phyloP scores from a whole-genome alignment of 345 rosid genomes.

The Pistacia integerrima region DNA sequence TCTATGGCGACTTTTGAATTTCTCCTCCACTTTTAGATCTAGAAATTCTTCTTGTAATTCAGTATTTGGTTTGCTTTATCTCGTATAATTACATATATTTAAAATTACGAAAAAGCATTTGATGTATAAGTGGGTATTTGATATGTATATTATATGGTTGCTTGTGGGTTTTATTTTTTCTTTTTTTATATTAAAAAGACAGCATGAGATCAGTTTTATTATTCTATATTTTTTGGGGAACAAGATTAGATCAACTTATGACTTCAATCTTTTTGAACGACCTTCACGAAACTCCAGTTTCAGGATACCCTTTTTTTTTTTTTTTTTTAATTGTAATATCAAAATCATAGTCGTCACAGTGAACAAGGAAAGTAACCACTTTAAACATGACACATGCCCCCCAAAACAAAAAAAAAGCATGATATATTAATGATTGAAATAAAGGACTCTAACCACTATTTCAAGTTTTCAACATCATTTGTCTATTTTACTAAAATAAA shows the following conservation, averaged over 20 bases:
- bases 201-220: neutral
- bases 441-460: slow-evolving; percentile 13
- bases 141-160: neutral
- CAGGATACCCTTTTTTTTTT: neutral
- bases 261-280: neutral
- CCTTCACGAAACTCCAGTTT: neutral
- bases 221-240: neutral
- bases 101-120: neutral
- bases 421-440: slow-evolving; percentile 37
- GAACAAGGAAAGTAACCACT: neutral
- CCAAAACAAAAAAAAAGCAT: slow-evolving; percentile 19
- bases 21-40: slow-evolving; percentile 22
- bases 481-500: neutral
- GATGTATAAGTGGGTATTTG: neutral
- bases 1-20: slow-evolving; percentile 38
- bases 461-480: neutral
- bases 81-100: neutral
- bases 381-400: slow-evolving; percentile 21
- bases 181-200: no score
- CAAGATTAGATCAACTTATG: neutral
- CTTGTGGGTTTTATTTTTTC: neutral
- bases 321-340: no score
- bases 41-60: slow-evolving; percentile 6
- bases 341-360: no score
- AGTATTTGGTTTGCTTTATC: neutral